Conservation (phyloP, 441 rosid genomes). For the Geranium incanum region DNA sequence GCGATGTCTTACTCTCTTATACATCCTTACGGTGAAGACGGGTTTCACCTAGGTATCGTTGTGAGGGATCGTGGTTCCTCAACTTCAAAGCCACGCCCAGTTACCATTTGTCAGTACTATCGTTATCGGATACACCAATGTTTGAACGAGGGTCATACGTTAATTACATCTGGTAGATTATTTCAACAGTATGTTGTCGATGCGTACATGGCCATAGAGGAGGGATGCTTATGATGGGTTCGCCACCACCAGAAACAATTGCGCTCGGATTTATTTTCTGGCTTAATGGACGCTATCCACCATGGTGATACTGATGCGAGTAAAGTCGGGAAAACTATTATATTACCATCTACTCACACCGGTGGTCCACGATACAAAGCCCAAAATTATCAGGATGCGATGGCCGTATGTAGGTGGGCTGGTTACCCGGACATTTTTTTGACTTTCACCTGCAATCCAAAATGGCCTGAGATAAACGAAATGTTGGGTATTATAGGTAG, state of each 20-base stretch:
- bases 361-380: not conserved
- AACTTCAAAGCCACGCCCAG: not conserved
- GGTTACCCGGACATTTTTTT: not conserved
- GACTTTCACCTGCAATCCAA: conserved; percentile 8
- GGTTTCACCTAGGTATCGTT: not conserved
- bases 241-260: not conserved
- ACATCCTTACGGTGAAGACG: not conserved
- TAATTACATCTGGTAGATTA: not conserved
- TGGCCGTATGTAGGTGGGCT: not conserved
- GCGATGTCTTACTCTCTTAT: not conserved
- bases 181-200: not conserved
- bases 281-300: not conserved
- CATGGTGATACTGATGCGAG: not conserved
- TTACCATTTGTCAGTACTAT: not conserved
- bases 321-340: not conserved
- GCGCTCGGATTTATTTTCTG: not conserved
- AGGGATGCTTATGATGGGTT: not conserved
- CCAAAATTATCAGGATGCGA: conserved; percentile 8
- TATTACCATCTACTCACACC: not conserved
- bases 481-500: not conserved
- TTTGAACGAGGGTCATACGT: not conserved
- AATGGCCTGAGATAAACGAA: not conserved
- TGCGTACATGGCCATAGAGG: not conserved
- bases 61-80: too few relatives aligned
- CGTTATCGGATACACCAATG: not conserved